Evolutionary conservation across 2,329 filamentous ascomycete genomes (phyloP).

Genomic region (Phoma herbarum): DNA sequence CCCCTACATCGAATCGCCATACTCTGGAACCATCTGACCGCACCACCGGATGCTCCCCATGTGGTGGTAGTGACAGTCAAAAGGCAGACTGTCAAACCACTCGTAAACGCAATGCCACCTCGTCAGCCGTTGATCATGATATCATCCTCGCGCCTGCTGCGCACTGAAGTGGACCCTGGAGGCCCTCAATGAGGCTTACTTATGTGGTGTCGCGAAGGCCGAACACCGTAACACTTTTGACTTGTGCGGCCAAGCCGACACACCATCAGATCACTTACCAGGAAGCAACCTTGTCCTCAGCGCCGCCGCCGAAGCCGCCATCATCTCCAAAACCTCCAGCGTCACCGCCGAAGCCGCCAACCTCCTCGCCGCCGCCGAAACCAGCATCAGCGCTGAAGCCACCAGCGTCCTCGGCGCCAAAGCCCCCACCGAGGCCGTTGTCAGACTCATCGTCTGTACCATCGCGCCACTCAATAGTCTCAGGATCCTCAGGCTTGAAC

Average conservation of each 20-base stretch:
- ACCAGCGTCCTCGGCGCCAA: conserved; percentile 17
- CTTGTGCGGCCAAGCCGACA: conserved; percentile 1
- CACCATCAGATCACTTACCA: conserved; percentile 34
- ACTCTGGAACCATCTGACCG: conserved; percentile 19
- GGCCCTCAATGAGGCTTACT: not conserved
- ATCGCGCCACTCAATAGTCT: conserved; percentile 62
- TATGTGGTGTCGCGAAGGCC: not conserved
- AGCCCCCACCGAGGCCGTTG: conserved; percentile 30
- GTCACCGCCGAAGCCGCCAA: conserved; percentile 8
- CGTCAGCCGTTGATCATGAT: conserved; percentile 6
- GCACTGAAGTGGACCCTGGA: not conserved
- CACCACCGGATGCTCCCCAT: conserved; percentile 6
- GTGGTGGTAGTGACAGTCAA: conserved; percentile 23
- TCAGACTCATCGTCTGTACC: conserved; percentile 54
- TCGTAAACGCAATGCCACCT: conserved; percentile 12
- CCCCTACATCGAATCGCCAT: not conserved
- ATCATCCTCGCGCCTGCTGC: not conserved
- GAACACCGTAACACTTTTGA: conserved; percentile 3
- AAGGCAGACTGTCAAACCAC: conserved; percentile 27
- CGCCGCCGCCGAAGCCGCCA: conserved; percentile 29
- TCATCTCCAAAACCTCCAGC: conserved; percentile 18
- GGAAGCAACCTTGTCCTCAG: conserved; percentile 35
- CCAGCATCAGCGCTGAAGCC: conserved; percentile 21
- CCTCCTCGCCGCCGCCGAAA: conserved; percentile 20
- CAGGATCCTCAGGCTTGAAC: conserved; percentile 67